Evolutionary conservation across 2,329 filamentous ascomycete species (phyloP).

Genomic region (Trichoderma polysporum): DNA sequence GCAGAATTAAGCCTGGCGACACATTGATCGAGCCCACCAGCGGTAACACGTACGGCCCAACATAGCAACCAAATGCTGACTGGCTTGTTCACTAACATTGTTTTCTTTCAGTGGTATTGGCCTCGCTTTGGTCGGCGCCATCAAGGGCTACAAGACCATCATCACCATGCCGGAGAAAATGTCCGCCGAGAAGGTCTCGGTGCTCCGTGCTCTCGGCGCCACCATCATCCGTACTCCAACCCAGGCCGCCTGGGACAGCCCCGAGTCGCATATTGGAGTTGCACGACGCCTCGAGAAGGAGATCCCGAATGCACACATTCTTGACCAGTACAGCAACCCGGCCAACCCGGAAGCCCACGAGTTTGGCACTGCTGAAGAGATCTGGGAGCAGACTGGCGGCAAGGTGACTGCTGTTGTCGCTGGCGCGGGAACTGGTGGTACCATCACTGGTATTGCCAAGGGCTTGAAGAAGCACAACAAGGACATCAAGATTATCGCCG

Average conservation of each 20-base stretch:
- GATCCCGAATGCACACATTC: constrained; percentile 92
- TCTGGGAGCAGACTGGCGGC: constrained; percentile 87
- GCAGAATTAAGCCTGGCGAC: constrained; percentile 94
- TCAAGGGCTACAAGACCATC: constrained; percentile 98
- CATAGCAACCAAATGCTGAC: constrained; percentile 22
- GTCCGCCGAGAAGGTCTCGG: constrained; percentile 96
- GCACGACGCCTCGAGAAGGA: constrained; percentile 88
- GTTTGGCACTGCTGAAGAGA: constrained; percentile 90
- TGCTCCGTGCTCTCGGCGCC: constrained; percentile 87
- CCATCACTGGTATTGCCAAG: constrained; percentile 83
- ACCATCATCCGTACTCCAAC: constrained; percentile 98
- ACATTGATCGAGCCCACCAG: constrained; percentile 97
- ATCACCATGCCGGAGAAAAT: constrained; percentile 99
- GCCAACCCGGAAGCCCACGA: constrained; percentile 96
- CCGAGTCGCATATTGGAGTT: constrained; percentile 96
- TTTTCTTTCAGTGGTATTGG: constrained; percentile 69
- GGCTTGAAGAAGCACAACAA: constrained; percentile 86
- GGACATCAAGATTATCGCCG: constrained; percentile 83
- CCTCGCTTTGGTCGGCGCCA: constrained; percentile 85
- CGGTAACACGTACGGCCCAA: constrained; percentile 70
- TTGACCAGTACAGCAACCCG: constrained; percentile 90
- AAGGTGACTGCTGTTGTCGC: constrained; percentile 82
- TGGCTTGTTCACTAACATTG: constrained; percentile 28
- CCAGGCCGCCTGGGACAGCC: constrained; percentile 89
- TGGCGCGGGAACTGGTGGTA: constrained; percentile 92